Evolutionary conservation across 164 flowering plant species (phyloP).

Genomic region (Brasenia schreberi): DNA sequence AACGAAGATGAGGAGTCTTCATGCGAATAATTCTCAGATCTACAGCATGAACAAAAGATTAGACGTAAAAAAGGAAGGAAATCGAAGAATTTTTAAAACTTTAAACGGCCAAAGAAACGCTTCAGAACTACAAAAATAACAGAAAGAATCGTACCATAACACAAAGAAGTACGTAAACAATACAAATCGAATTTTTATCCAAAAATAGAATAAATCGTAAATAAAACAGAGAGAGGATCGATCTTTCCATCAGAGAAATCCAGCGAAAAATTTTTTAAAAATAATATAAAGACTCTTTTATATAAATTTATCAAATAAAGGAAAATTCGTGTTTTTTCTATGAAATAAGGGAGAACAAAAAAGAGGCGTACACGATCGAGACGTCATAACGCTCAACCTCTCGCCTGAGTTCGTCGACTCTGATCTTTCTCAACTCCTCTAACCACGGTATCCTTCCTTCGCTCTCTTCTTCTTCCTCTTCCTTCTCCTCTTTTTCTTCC

Average conservation of each 20-base stretch:
- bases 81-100: neutral
- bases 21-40: neutral
- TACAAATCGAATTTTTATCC: neutral
- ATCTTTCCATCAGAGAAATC: neutral
- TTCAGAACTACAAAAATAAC: neutral
- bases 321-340: slow-evolving; percentile 1
- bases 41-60: neutral
- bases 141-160: neutral
- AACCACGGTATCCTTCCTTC: slow-evolving; percentile 38
- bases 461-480: neutral
- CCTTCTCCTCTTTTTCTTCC: neutral
- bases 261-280: neutral
- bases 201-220: too few relatives aligned
- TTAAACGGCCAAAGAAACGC: neutral
- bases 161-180: neutral
- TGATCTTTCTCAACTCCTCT: slow-evolving; percentile 53
- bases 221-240: neutral
- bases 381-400: slow-evolving; percentile 63
- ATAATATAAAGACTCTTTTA: neutral
- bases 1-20: neutral
- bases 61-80: neutral
- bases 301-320: neutral
- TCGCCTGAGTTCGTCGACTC: slow-evolving; percentile 63
- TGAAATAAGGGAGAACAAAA: neutral
- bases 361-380: slow-evolving; percentile 51